phyloP scores from a whole-genome alignment of 768 basidiomycete species.

The Mycena alexandri region DNA sequence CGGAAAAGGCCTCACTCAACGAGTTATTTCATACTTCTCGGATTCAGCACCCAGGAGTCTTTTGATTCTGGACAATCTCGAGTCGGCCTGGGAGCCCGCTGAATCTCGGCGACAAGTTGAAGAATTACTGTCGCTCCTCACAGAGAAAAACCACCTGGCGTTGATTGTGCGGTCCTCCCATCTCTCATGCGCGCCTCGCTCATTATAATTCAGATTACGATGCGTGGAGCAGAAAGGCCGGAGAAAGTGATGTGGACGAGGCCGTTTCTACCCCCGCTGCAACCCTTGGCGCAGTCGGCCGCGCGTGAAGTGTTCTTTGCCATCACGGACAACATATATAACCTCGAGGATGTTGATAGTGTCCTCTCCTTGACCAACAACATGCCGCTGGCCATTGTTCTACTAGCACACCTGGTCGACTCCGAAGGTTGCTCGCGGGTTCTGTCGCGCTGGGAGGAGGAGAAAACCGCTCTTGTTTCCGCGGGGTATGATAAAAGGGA shows the following conservation, averaged over 20 bases:
- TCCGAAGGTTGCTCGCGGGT: background rate
- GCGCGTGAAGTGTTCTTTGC: background rate
- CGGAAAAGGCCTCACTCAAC: background rate
- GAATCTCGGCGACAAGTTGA: background rate
- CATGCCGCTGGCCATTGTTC: background rate
- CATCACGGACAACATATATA: background rate
- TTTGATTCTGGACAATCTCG: background rate
- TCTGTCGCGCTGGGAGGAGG: background rate
- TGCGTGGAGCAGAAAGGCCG: background rate
- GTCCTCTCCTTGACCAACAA: background rate
- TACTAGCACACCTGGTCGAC: constrained; percentile 11
- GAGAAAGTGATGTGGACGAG: background rate
- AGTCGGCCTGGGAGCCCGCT: background rate
- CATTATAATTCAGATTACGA: background rate
- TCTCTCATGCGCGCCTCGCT: too few relatives aligned
- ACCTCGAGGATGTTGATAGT: background rate
- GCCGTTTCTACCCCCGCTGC: background rate
- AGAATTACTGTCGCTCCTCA: background rate
- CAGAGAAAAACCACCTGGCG: background rate
- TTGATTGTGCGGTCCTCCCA: background rate
- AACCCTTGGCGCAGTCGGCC: background rate
- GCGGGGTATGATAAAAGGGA: background rate
- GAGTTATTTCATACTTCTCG: background rate
- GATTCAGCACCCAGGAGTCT: background rate
- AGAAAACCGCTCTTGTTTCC: background rate